phyloP scores from a whole-genome alignment of 2,329 filamentous ascomycete genomes.

The Phyllosticta ampelicida region DNA sequence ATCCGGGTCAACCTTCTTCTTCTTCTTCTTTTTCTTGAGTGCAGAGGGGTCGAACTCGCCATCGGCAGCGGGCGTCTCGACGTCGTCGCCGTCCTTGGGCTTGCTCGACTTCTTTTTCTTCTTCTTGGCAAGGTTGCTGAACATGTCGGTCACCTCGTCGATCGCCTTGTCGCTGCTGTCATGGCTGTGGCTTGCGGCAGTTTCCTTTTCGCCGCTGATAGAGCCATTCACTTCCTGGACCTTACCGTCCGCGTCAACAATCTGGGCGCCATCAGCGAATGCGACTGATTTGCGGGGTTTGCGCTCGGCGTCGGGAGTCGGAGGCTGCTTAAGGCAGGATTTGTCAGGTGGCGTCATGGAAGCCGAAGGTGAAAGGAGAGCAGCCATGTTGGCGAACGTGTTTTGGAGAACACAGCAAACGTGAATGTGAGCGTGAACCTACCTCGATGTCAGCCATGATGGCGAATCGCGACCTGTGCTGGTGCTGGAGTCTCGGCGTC shows the following conservation, averaged over 20 bases:
- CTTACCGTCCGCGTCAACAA: conserved; percentile 83
- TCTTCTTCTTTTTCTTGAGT: conserved; percentile 83
- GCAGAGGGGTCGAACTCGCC: conserved; percentile 55
- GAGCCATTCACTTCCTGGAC: conserved; percentile 65
- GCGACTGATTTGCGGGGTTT: conserved; percentile 88
- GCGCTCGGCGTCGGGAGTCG: conserved; percentile 38
- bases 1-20: conserved; percentile 49
- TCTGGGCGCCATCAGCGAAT: conserved; percentile 76
- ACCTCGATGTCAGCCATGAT: conserved; percentile 40
- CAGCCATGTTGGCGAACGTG: neutral
- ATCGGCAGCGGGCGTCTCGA: conserved; percentile 41
- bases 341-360: conserved; percentile 8
- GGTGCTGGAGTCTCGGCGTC: neutral
- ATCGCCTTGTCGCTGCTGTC: conserved; percentile 44
- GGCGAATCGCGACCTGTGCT: conserved; percentile 34
- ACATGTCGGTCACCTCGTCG: conserved; percentile 51
- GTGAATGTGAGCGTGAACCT: conserved; percentile 4
- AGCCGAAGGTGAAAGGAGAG: conserved; percentile 1
- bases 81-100: conserved; percentile 45
- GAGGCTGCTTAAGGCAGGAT: conserved; percentile 11
- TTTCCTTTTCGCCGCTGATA: conserved; percentile 63
- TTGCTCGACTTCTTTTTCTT: conserved; percentile 56
- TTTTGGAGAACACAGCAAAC: conserved; percentile 1
- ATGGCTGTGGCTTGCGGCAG: conserved; percentile 60
- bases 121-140: conserved; percentile 63